Conservation (phyloP, 2,329 filamentous ascomycete species). For the Claviceps digitariae region DNA sequence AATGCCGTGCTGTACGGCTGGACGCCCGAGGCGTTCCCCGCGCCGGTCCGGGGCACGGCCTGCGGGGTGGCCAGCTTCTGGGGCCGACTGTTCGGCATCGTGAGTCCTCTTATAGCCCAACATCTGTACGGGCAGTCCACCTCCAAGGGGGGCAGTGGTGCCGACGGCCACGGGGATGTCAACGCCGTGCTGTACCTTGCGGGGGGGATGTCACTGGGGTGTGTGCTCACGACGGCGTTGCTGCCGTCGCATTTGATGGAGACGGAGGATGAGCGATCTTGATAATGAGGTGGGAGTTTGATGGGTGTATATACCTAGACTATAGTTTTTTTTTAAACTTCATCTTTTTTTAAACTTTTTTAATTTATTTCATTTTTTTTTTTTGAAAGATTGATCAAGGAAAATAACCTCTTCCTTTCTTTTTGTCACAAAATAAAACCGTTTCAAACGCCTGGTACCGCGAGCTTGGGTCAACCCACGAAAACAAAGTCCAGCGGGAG, state of each 20-base stretch:
- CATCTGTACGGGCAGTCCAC: constrained; percentile 21
- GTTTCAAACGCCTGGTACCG: no score
- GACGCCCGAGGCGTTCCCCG: constrained; percentile 45
- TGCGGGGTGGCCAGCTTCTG: constrained; percentile 45
- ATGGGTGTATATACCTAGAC: background rate
- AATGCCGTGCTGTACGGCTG: constrained; percentile 26
- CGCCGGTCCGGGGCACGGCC: constrained; percentile 39
- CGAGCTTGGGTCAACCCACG: no score
- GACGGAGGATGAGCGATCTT: constrained; percentile 17
- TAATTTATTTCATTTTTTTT: background rate
- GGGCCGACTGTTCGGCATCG: constrained; percentile 43
- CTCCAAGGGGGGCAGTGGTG: no score
- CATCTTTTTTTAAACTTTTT: background rate
- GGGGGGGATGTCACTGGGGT: constrained; percentile 38
- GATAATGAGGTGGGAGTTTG: no score
- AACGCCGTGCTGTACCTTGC: constrained; percentile 43
- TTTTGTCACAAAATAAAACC: no score
- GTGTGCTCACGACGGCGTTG: constrained; percentile 35
- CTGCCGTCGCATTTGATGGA: constrained; percentile 28
- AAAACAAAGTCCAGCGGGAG: no score
- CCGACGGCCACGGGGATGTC: constrained; percentile 21
- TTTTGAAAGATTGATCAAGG: no score
- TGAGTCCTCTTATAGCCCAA: constrained; percentile 42
- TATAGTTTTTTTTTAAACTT: background rate
- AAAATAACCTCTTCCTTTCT: no score